A percentile compares a stretch with the other conserved stretches of the same genome.
These are phyloP conservation scores for Catunica adiposa DNA, from an alignment of 2,329 filamentous ascomycete genomes.

Conservation along the genomic window DNA sequence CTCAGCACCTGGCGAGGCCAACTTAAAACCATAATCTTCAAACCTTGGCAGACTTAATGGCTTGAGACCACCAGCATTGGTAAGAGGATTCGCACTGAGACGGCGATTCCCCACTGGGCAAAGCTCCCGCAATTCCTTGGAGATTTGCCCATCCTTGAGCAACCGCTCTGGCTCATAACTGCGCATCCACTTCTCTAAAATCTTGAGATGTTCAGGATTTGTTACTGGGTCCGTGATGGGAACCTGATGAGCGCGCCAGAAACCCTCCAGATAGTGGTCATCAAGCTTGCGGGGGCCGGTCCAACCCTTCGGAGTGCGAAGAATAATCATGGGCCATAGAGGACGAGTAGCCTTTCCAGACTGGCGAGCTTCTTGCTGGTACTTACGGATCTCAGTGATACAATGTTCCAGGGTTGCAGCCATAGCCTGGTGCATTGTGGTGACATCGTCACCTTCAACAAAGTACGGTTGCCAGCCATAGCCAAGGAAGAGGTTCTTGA, in stretches of 20 bases:
- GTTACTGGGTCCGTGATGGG: constrained; percentile 53
- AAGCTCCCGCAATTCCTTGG: constrained; percentile 44
- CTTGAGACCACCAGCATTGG: constrained; percentile 51
- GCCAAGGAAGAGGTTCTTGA: constrained; percentile 51
- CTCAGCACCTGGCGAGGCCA: constrained; percentile 42
- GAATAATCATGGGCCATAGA: constrained; percentile 63
- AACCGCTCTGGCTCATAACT: constrained; percentile 58
- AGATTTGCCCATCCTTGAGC: constrained; percentile 49
- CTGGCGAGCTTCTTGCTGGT: constrained; percentile 56
- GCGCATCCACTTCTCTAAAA: constrained; percentile 62
- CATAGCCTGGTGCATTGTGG: constrained; percentile 71
- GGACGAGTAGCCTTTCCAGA: constrained; percentile 53
- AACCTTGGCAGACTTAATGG: constrained; percentile 57
- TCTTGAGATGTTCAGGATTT: constrained; percentile 48
- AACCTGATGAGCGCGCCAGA: constrained; percentile 64
- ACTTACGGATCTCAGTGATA: constrained; percentile 49
- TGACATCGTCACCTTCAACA: constrained; percentile 57
- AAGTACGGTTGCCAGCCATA: constrained; percentile 72
- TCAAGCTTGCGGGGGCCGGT: constrained; percentile 57
- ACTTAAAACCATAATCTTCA: constrained; percentile 45
- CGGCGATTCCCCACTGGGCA: constrained; percentile 48
- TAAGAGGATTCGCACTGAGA: constrained; percentile 63
- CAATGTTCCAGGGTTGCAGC: constrained; percentile 58
- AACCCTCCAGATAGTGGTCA: constrained; percentile 56
- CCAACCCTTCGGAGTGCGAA: constrained; percentile 68